These are phyloP conservation scores for Cordyceps cicadae DNA, from an alignment of 2,329 filamentous ascomycete genomes.

Conservation along the genomic window DNA sequence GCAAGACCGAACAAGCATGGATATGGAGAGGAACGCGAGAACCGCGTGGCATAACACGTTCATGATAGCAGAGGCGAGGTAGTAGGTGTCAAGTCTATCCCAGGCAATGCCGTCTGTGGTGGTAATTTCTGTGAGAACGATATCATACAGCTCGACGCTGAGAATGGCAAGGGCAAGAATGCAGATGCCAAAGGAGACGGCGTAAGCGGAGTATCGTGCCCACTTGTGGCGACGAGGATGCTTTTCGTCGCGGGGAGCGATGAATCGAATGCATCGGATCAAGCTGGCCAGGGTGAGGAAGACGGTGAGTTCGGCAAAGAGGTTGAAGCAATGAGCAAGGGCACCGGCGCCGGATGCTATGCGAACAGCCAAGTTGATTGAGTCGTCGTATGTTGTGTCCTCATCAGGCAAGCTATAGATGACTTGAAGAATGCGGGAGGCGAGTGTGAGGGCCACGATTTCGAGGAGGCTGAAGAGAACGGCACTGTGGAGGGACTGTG, in stretches of 20 bases:
- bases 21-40: neutral
- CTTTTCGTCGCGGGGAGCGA: neutral
- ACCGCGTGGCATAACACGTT: neutral
- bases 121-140: neutral
- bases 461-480: neutral
- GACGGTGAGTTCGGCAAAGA: constrained; percentile 6
- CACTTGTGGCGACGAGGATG: neutral
- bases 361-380: neutral
- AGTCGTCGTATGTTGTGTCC: neutral
- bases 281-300: constrained; percentile 14
- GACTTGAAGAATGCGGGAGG: neutral
- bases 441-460: neutral
- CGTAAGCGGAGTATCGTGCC: constrained; percentile 3
- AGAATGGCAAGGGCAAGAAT: constrained; percentile 10
- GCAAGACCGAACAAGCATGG: constrained; percentile 6
- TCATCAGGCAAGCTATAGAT: neutral
- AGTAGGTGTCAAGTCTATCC: neutral
- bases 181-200: neutral
- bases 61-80: neutral
- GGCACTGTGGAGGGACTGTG: neutral
- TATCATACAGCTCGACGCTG: neutral
- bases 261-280: constrained; percentile 6
- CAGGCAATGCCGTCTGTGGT: neutral
- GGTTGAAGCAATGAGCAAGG: neutral
- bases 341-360: neutral